Evolutionary conservation across 2,329 filamentous ascomycete species (phyloP), one percentile per base, ranked within the genome.

Genomic region (Fusarium torreyae): DNA sequence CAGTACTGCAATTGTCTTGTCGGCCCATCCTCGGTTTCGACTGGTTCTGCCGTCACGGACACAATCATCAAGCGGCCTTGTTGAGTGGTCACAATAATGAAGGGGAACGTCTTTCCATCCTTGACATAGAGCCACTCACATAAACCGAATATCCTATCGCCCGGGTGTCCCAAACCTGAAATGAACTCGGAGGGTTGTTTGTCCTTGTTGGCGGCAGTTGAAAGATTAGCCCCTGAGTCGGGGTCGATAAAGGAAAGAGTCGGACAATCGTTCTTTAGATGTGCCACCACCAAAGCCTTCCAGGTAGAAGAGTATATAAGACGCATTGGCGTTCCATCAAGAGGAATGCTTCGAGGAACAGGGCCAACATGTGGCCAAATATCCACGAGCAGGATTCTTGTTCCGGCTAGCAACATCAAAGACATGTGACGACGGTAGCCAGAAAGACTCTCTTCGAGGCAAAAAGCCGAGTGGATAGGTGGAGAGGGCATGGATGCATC

Each of bases 71-170:
- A 78, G 7, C 84, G 81, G 2, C 89, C 88, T 11, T 80, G 79
- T 33, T 82, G 82, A 1, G 87, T 88, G 6, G 87, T 84, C 13
- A 92, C 84, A 15, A 93, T 82, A 33, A 93, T 81, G 73, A 89
- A 91, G 3, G 86, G 83, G 77, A 90, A 91, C 0, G 79, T 83
- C 57, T 85, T 87, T n/a, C 82, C 83, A 38, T 87, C 83, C 57
- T 87, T 86, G 33, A 81, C 79, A 65, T 87, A 88, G 7, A 82
- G 76, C 92, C 92, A 94, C 64, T 92, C 89, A 2, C 85, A 77
- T 9, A 94, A 77, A 2, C 87, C 84, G 43, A 87, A 82, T 2
- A 94, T 86, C 39, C 83, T 84, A 66, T 92, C 89, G 1, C 86
- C 86, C 1, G 78, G 67, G 44, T 86, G 83, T 2, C 87, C 87